Percentiles rank a stretch among this genome's conserved stretches.
Evolutionary conservation across 805 yeast species (phyloP).

Genomic region (Cyberlindnera maclurae): DNA sequence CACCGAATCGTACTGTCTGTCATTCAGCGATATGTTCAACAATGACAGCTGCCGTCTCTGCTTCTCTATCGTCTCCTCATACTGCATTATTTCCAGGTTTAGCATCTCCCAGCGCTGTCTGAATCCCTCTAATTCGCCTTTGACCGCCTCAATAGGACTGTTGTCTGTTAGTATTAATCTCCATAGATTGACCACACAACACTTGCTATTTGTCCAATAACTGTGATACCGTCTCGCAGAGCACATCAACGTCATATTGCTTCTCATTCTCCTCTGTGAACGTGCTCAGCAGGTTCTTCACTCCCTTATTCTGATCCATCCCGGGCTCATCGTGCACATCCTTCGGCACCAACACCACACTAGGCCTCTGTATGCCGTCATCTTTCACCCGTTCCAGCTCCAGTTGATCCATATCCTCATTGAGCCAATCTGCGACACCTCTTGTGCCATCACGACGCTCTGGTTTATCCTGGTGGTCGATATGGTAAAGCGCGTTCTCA

Average conservation of each 20-base stretch:
- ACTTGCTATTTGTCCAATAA: slow-evolving; percentile 25
- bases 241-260: slow-evolving; percentile 32
- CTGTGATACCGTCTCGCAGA: slow-evolving; percentile 37
- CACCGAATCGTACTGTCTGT: slow-evolving; percentile 5
- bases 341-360: slow-evolving; percentile 21
- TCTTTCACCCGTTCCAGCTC: slow-evolving; percentile 22
- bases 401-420: slow-evolving; percentile 28
- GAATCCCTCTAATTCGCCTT: slow-evolving; percentile 22
- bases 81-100: slow-evolving; percentile 32
- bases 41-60: slow-evolving; percentile 36
- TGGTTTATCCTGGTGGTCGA: slow-evolving; percentile 31
- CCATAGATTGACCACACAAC: neutral
- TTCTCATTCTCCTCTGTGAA: slow-evolving; percentile 27
- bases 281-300: slow-evolving; percentile 26
- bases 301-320: slow-evolving; percentile 21
- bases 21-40: slow-evolving; percentile 27
- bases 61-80: slow-evolving; percentile 35
- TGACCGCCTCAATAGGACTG: slow-evolving; percentile 31
- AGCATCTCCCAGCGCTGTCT: slow-evolving; percentile 29
- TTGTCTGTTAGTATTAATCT: slow-evolving; percentile 2
- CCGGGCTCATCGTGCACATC: slow-evolving; percentile 6
- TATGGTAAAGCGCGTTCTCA: slow-evolving; percentile 44
- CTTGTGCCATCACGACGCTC: slow-evolving; percentile 46
- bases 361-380: slow-evolving; percentile 6
- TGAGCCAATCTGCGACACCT: slow-evolving; percentile 29